A percentile compares a stretch with the other conserved stretches of the same genome.
These are phyloP conservation scores for Lentinula sp. DNA, from an alignment of 768 basidiomycete species.

Conservation along the genomic window DNA sequence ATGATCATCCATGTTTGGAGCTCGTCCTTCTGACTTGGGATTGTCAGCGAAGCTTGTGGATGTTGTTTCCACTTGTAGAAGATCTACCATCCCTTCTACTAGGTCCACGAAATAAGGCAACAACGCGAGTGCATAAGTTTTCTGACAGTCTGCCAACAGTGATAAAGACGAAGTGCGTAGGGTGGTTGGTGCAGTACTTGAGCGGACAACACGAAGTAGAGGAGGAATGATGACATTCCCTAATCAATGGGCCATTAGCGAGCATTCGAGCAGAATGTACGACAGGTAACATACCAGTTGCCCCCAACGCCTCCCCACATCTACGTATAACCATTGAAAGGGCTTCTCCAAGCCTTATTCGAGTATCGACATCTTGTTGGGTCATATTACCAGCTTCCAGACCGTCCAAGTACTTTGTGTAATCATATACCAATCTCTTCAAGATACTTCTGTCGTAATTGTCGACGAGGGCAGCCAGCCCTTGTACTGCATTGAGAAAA, in stretches of 20 bases:
- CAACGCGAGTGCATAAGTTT: constrained; percentile 56
- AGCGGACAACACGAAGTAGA: constrained; percentile 59
- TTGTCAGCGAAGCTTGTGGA: constrained; percentile 17
- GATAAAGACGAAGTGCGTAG: constrained; percentile 57
- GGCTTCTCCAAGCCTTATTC: constrained; percentile 81
- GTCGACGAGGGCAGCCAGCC: constrained; percentile 82
- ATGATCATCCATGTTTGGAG: constrained; percentile 40
- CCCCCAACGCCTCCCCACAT: constrained; percentile 61
- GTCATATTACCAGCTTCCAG: constrained; percentile 38
- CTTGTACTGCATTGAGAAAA: constrained; percentile 88
- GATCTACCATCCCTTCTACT: constrained; percentile 63
- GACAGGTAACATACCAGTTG: constrained; percentile 49
- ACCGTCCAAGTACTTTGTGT: constrained; percentile 48
- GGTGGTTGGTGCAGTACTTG: constrained; percentile 56
- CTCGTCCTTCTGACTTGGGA: constrained; percentile 15
- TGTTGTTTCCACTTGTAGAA: constrained; percentile 61
- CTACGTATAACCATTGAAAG: constrained; percentile 69
- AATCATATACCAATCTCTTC: constrained; percentile 57
- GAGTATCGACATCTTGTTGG: constrained; percentile 64
- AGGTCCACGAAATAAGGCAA: constrained; percentile 59
- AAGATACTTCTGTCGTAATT: constrained; percentile 70
- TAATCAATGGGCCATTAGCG: constrained; percentile 20
- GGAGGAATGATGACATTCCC: constrained; percentile 70
- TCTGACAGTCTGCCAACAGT: constrained; percentile 69
- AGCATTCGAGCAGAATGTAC: not conserved